Percentiles rank a stretch among this genome's conserved stretches.
These are phyloP conservation scores for Leccinum subtestaceum DNA, from an alignment of 768 basidiomycete genomes.

Conservation along the genomic window DNA sequence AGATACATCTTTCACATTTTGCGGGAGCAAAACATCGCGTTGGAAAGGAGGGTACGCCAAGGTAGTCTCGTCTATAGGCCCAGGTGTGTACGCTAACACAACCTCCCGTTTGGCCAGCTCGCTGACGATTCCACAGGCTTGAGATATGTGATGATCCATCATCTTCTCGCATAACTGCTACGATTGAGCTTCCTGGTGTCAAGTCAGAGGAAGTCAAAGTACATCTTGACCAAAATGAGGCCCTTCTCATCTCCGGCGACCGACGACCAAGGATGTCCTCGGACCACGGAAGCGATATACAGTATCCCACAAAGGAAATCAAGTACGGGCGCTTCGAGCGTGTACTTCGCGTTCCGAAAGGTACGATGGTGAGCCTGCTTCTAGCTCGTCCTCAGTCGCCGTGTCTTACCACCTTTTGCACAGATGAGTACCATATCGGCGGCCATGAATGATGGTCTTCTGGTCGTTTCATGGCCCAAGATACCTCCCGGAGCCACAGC, in stretches of 20 bases:
- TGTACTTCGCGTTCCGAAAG: slow-evolving; percentile 34
- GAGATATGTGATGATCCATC: slow-evolving; percentile 39
- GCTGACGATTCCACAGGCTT: slow-evolving; percentile 30
- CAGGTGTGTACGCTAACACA: slow-evolving; percentile 21
- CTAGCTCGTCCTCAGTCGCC: slow-evolving; percentile 1
- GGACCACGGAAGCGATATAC: slow-evolving; percentile 15
- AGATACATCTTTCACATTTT: slow-evolving; percentile 28
- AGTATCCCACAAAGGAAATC: slow-evolving; percentile 36
- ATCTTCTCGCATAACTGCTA: slow-evolving; percentile 32
- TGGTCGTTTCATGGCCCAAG: slow-evolving; percentile 40
- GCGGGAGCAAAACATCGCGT: slow-evolving; percentile 17
- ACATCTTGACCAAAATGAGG: slow-evolving; percentile 29
- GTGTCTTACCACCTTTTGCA: neutral
- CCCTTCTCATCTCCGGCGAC: slow-evolving; percentile 36
- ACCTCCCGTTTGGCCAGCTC: neutral
- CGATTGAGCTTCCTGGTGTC: slow-evolving; percentile 41
- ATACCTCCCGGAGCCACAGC: slow-evolving; percentile 16
- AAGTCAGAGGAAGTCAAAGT: slow-evolving; percentile 35
- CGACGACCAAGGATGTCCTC: slow-evolving; percentile 20
- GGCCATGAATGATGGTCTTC: slow-evolving; percentile 37
- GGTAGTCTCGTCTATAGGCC: slow-evolving; percentile 33
- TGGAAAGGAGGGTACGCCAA: slow-evolving; percentile 23
- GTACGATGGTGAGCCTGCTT: slow-evolving; percentile 32
- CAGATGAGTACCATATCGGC: slow-evolving; percentile 40
- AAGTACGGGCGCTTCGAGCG: slow-evolving; percentile 41